Conservation (phyloP, 352 stramenopile genomes). For the Pythium aristosporum region DNA sequence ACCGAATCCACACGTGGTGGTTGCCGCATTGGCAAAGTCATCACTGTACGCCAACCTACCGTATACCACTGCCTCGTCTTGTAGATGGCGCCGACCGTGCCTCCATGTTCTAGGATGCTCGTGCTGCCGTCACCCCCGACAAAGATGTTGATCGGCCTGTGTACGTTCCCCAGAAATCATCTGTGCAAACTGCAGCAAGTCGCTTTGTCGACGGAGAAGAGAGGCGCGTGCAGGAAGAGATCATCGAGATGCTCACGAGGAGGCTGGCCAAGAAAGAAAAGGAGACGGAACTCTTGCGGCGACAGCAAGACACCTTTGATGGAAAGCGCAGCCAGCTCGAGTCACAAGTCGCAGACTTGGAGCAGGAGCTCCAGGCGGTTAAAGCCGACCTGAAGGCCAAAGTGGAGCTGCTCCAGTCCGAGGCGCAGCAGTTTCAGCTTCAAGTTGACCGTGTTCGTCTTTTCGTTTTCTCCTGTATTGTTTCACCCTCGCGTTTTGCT, state of each 20-base stretch:
- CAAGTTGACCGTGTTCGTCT: constrained; percentile 38
- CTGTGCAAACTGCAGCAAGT: neutral
- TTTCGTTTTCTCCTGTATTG: too few relatives aligned
- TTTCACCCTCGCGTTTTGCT: neutral
- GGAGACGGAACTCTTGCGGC: constrained; percentile 47
- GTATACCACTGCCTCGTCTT: neutral
- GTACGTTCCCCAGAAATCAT: neutral
- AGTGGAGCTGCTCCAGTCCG: neutral
- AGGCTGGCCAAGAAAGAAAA: constrained; percentile 69
- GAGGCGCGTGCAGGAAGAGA: constrained; percentile 50
- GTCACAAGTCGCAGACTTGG: neutral
- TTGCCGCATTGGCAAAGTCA: constrained; percentile 48
- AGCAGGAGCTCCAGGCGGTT: constrained; percentile 3
- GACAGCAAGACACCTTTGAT: constrained; percentile 28
- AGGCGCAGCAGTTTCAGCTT: constrained; percentile 20
- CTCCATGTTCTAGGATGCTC: constrained; percentile 31
- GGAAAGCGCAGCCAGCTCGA: neutral
- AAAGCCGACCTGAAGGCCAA: neutral
- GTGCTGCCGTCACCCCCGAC: constrained; percentile 26
- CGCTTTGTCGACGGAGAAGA: constrained; percentile 48
- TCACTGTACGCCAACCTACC: constrained; percentile 39
- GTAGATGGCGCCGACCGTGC: neutral
- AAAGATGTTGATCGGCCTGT: neutral
- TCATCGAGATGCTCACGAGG: constrained; percentile 60
- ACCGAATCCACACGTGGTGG: constrained; percentile 23